Conservation (phyloP, 371 early-diverging fungal genomes). For the Rhizopus delemar region DNA sequence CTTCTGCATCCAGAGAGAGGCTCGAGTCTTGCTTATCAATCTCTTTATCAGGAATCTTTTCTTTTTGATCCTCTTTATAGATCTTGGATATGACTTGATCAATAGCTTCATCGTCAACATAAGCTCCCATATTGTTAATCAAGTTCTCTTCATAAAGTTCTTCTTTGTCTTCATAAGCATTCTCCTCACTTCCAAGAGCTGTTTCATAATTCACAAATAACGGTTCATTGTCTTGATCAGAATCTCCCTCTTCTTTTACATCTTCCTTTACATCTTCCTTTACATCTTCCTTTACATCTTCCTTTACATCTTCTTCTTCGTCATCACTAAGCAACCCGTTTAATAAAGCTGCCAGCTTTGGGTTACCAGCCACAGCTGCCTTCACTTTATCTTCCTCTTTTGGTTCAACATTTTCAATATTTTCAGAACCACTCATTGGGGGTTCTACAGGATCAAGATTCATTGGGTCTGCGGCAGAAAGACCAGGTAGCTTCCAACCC, state of each 20-base stretch:
- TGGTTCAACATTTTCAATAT: not conserved
- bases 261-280: no score
- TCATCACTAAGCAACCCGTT: slow-evolving; percentile 20
- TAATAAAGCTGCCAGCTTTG: slow-evolving; percentile 36
- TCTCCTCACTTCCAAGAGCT: not conserved
- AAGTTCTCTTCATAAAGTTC: not conserved
- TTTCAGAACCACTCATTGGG: not conserved
- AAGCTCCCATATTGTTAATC: slow-evolving; percentile 43
- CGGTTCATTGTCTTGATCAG: slow-evolving; percentile 25
- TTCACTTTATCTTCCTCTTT: slow-evolving; percentile 29
- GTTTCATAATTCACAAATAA: slow-evolving; percentile 1
- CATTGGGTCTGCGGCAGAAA: slow-evolving; percentile 18
- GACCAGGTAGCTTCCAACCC: slow-evolving; percentile 69
- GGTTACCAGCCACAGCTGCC: slow-evolving; percentile 36
- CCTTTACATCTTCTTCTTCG: slow-evolving; percentile 12
- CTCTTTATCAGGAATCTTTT: not conserved
- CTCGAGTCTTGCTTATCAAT: not conserved
- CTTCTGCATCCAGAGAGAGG: slow-evolving; percentile 11
- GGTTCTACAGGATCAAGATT: slow-evolving; percentile 24
- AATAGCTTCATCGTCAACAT: slow-evolving; percentile 58
- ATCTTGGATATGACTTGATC: slow-evolving; percentile 59
- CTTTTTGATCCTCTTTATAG: slow-evolving; percentile 23
- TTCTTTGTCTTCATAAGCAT: slow-evolving; percentile 1
- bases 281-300: not conserved
- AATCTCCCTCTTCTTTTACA: no score